Percentiles rank a stretch among this genome's conserved stretches.
These are phyloP conservation scores for Guyanaporus albipodus DNA, from an alignment of 768 basidiomycete species.

Conservation along the genomic window DNA sequence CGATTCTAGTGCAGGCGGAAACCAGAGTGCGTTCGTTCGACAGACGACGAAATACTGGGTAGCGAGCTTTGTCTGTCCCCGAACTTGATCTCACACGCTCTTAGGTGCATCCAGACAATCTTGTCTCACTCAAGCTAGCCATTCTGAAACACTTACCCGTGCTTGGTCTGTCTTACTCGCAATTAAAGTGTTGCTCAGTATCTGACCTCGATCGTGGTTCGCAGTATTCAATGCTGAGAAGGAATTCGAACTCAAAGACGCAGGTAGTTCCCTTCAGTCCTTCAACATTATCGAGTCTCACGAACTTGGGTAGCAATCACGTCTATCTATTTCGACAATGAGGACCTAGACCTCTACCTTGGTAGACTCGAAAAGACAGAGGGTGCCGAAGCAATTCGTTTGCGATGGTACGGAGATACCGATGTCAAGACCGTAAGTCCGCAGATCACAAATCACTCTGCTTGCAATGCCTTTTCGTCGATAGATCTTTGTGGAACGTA, in stretches of 20 bases:
- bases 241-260: slow-evolving; percentile 82
- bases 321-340: slow-evolving; percentile 96
- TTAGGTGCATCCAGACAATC: slow-evolving; percentile 87
- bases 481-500: slow-evolving; percentile 84
- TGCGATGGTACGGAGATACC: slow-evolving; percentile 96
- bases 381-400: slow-evolving; percentile 93
- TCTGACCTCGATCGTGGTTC: slow-evolving; percentile 7
- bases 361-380: slow-evolving; percentile 98
- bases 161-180: slow-evolving; percentile 55
- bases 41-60: slow-evolving; percentile 99
- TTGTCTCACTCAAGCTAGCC: slow-evolving; percentile 89
- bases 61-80: slow-evolving; percentile 9
- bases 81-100: slow-evolving; percentile 1
- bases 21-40: slow-evolving; percentile 94
- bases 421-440: slow-evolving; percentile 67
- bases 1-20: slow-evolving; percentile 91
- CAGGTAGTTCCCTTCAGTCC: slow-evolving; percentile 42
- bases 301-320: slow-evolving; percentile 66
- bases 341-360: slow-evolving; percentile 92
- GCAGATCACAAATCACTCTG: not conserved
- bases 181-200: not conserved
- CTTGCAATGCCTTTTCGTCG: not conserved
- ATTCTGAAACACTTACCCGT: slow-evolving; percentile 92
- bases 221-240: slow-evolving; percentile 92
- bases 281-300: not conserved